These are phyloP conservation scores for Colletotrichum sp. DNA, from an alignment of 2,329 filamentous ascomycete species.

Conservation along the genomic window DNA sequence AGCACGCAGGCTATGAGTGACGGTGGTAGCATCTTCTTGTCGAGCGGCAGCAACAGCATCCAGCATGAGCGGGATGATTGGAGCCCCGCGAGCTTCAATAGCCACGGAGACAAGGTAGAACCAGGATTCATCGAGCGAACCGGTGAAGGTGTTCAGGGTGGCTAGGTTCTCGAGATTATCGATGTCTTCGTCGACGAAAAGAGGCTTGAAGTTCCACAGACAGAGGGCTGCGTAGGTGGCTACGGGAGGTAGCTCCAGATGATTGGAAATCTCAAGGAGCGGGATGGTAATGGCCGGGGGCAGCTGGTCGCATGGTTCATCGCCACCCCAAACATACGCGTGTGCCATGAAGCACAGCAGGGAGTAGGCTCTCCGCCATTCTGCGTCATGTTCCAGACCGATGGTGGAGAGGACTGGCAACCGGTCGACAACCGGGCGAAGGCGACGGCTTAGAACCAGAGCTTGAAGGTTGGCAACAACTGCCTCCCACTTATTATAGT, in stretches of 20 bases:
- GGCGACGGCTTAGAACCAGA: constrained; percentile 81
- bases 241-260: constrained; percentile 87
- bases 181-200: constrained; percentile 82
- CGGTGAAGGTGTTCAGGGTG: constrained; percentile 89
- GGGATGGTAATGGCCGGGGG: constrained; percentile 85
- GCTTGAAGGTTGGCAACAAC: constrained; percentile 85
- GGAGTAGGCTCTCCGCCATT: constrained; percentile 94
- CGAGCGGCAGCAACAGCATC: constrained; percentile 83
- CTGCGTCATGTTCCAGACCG: constrained; percentile 79
- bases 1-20: constrained; percentile 76
- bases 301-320: constrained; percentile 77
- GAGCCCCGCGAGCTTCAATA: constrained; percentile 90
- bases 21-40: constrained; percentile 69
- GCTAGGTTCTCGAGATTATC: constrained; percentile 88
- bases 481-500: constrained; percentile 95
- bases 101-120: constrained; percentile 96
- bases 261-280: constrained; percentile 75
- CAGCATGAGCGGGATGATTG: constrained; percentile 88
- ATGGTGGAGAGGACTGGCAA: constrained; percentile 85
- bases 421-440: constrained; percentile 79
- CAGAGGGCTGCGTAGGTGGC: constrained; percentile 92
- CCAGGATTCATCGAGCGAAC: constrained; percentile 96
- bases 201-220: constrained; percentile 95
- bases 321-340: constrained; percentile 95
- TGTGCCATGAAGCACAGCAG: constrained; percentile 91